Percentiles rank a stretch among this genome's conserved stretches.
phyloP scores from a whole-genome alignment of 495 filamentous ascomycete species.

The Daldinia caldariorum region DNA sequence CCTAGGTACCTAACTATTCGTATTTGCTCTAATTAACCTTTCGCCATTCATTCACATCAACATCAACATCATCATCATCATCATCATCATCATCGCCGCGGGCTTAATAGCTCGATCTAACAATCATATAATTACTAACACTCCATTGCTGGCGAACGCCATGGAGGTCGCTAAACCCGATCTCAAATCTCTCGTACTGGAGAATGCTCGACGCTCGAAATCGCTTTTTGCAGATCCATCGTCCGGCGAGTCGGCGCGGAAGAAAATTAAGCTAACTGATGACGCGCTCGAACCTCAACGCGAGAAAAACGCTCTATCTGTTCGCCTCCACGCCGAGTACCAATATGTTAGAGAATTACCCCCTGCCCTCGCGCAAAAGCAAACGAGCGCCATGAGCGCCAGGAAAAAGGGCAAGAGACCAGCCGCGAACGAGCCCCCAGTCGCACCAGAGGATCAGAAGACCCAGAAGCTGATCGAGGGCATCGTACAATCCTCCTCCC shows the following conservation, averaged over 20 bases:
- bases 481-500: conserved; percentile 57
- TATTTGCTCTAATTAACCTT: background rate
- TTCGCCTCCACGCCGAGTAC: conserved; percentile 75
- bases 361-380: conserved; percentile 84
- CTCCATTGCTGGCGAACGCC: background rate
- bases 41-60: background rate
- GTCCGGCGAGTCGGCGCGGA: conserved; percentile 47
- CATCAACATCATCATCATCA: too few species aligned
- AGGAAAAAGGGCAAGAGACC: conserved; percentile 64
- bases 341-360: conserved; percentile 82
- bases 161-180: conserved; percentile 44
- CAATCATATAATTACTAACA: background rate
- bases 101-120: too few species aligned
- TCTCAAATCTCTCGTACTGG: conserved; percentile 52
- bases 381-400: conserved; percentile 58
- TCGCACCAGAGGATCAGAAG: conserved; percentile 61
- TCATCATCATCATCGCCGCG: background rate
- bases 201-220: conserved; percentile 55
- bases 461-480: conserved; percentile 77
- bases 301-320: conserved; percentile 54
- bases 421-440: conserved; percentile 55
- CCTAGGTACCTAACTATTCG: too few species aligned
- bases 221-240: conserved; percentile 50
- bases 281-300: conserved; percentile 51
- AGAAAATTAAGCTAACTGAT: conserved; percentile 55